Percentiles rank a stretch among this genome's conserved stretches.
These are phyloP conservation scores for Umbelopsis vinacea DNA, from an alignment of 192 early-diverging fungal species.

Conservation along the genomic window DNA sequence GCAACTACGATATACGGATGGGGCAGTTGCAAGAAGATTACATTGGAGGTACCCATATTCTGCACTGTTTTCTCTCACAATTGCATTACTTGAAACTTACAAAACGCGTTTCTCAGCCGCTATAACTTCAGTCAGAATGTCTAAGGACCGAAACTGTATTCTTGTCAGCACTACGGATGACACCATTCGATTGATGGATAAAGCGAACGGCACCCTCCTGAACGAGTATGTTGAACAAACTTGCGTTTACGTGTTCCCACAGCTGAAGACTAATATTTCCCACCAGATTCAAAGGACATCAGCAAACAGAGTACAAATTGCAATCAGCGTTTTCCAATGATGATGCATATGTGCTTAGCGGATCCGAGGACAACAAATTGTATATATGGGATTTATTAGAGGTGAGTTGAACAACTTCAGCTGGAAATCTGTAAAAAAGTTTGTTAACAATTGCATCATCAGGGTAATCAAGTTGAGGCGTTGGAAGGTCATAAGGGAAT, in stretches of 20 bases:
- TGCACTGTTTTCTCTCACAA: not conserved
- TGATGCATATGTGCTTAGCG: slow-evolving; percentile 78
- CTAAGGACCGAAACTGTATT: slow-evolving; percentile 74
- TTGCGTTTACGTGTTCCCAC: not conserved
- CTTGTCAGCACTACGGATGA: slow-evolving; percentile 77
- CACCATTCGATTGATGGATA: slow-evolving; percentile 86
- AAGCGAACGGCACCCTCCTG: slow-evolving; percentile 69
- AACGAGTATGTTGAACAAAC: slow-evolving; percentile 56
- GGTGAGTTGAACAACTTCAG: slow-evolving; percentile 26
- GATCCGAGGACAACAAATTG: slow-evolving; percentile 88
- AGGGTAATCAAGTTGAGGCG: slow-evolving; percentile 12
- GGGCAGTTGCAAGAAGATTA: slow-evolving; percentile 71
- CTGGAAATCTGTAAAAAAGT: no score
- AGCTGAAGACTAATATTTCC: slow-evolving; percentile 6
- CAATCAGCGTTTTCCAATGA: slow-evolving; percentile 70
- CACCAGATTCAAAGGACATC: slow-evolving; percentile 79
- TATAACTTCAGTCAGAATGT: slow-evolving; percentile 73
- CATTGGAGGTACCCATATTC: slow-evolving; percentile 61
- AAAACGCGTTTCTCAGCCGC: slow-evolving; percentile 52
- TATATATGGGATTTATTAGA: slow-evolving; percentile 87
- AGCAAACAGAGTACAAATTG: slow-evolving; percentile 77
- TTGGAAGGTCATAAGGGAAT: slow-evolving; percentile 59
- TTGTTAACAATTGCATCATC: no score
- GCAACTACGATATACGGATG: slow-evolving; percentile 86
- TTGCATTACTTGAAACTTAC: not conserved